Percentiles rank a stretch among this genome's conserved stretches.
These are phyloP conservation scores for Boletus calvinii DNA, from an alignment of 1,284 basidiomycete species.

Conservation along the genomic window DNA sequence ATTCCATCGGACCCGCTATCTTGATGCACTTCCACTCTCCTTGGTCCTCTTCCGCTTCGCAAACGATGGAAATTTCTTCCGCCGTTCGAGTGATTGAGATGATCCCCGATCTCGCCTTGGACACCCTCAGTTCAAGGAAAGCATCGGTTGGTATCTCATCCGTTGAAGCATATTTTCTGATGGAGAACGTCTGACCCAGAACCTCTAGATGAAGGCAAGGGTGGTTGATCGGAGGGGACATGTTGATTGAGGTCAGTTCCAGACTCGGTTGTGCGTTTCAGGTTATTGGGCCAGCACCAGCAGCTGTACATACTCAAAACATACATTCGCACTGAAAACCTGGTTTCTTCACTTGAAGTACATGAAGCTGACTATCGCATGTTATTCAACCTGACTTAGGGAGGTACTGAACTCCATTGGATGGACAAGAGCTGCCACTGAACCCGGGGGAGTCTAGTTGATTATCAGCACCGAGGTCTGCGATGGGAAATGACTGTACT, in stretches of 20 bases:
- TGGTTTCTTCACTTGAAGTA: too few relatives aligned
- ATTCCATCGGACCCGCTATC: slow-evolving; percentile 66
- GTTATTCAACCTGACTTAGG: slow-evolving; percentile 46
- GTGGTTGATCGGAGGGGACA: slow-evolving; percentile 51
- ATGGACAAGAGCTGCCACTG: slow-evolving; percentile 52
- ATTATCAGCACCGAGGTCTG: slow-evolving; percentile 8
- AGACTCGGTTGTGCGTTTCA: neutral
- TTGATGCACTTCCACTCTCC: slow-evolving; percentile 59
- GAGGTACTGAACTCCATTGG: slow-evolving; percentile 62
- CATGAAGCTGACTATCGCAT: neutral
- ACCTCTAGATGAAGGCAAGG: slow-evolving; percentile 51
- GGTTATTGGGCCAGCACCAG: neutral
- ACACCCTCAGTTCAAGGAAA: slow-evolving; percentile 28
- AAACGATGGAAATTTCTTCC: slow-evolving; percentile 63
- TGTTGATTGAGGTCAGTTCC: slow-evolving; percentile 25
- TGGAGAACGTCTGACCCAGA: slow-evolving; percentile 55
- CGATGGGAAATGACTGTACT: slow-evolving; percentile 11
- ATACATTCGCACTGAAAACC: neutral
- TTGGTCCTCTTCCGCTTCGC: slow-evolving; percentile 40
- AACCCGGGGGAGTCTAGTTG: slow-evolving; percentile 49
- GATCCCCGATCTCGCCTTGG: slow-evolving; percentile 36
- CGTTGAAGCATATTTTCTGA: slow-evolving; percentile 45
- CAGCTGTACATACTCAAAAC: neutral
- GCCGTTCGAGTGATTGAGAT: slow-evolving; percentile 58
- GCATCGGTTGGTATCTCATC: slow-evolving; percentile 33